Base-by-base conservation (phyloP, 2,329 filamentous ascomycete genomes). In the Arthrobotrys musiformis region DNA sequence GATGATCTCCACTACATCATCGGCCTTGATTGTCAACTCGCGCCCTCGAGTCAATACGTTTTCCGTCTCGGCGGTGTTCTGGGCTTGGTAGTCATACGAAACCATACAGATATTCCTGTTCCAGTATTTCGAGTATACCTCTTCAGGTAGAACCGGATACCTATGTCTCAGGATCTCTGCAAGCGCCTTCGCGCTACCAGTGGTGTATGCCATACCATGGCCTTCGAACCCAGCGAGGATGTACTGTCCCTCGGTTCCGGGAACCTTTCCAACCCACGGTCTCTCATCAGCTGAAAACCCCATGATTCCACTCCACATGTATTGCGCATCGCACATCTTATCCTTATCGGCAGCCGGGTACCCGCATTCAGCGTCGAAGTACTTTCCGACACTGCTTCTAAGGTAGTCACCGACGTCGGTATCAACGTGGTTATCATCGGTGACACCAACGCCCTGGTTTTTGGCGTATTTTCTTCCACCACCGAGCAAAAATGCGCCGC, bases 221-320 rank as follows among this genome's bases (percentile, higher is more conserved):
- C 90, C 90, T 4, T 90, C 91, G 81, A 91, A 93, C 2, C 90
- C 91, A 1, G 86, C 90, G 77, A 87, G 87, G 11, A 93, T 79
- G 85, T 86, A 93, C 66, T 92, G 79, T 0, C 90, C 89, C 1
- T 85, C 82, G 2, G 79, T 81, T 37, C 83, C 83, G 0, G 90
- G 89, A n/a, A 93, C 87, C 8, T 84, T 83, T 0, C 92, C 92
- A 1, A 94, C 90, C 89, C 90, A 93, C 0, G 92, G 91, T 61
- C 87, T 83, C 0, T 86, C 85, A 82, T 94, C 92, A 5, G 89
- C 85, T 30, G 88, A 89, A 82, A 89, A 93, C 0, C 90, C 92
- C 92, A 93, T 94, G 79, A 93, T 91, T 0, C 92, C 92, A 1
- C 90, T 92, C 92, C 92, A 94, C 81, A 88, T 83, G 56, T 84